Percentiles rank a stretch among this genome's conserved stretches.
Conservation (phyloP, 306 rosid genomes). For the Dalbergia oliveri region DNA sequence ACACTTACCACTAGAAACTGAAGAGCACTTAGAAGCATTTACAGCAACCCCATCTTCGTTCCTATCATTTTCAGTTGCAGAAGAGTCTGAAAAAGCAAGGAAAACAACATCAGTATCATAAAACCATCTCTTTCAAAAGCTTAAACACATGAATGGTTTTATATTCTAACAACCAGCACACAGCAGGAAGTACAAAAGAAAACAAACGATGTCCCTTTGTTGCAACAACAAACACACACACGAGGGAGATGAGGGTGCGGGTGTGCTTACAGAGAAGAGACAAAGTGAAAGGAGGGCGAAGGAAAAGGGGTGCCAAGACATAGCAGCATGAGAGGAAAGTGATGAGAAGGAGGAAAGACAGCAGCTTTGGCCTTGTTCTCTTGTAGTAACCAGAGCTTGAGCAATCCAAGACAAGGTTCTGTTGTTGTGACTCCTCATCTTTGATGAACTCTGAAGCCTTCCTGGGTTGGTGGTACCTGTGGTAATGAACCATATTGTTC, state of each 20-base stretch:
- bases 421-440: slow-evolving; percentile 70
- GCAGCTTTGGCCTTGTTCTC: slow-evolving; percentile 69
- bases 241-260: not conserved
- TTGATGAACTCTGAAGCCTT: slow-evolving; percentile 45
- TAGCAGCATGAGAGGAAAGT: slow-evolving; percentile 68
- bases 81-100: slow-evolving; percentile 58
- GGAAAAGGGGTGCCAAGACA: slow-evolving; percentile 64
- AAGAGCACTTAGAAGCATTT: slow-evolving; percentile 63
- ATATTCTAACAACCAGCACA: slow-evolving; percentile 8
- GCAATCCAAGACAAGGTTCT: slow-evolving; percentile 54
- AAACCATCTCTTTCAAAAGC: too few relatives aligned
- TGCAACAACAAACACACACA: not conserved
- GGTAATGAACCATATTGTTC: slow-evolving; percentile 64
- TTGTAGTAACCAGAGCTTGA: slow-evolving; percentile 52
- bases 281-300: slow-evolving; percentile 48
- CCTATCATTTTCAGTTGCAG: slow-evolving; percentile 49
- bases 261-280: slow-evolving; percentile 59
- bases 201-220: not conserved
- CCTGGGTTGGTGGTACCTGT: slow-evolving; percentile 60
- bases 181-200: slow-evolving; percentile 1
- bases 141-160: too few relatives aligned
- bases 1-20: slow-evolving; percentile 64
- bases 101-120: not conserved
- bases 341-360: slow-evolving; percentile 64
- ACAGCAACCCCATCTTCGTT: slow-evolving; percentile 47